Base-by-base conservation (phyloP, 2,329 filamentous ascomycete genomes). In the Exophiala xenobiotica region DNA sequence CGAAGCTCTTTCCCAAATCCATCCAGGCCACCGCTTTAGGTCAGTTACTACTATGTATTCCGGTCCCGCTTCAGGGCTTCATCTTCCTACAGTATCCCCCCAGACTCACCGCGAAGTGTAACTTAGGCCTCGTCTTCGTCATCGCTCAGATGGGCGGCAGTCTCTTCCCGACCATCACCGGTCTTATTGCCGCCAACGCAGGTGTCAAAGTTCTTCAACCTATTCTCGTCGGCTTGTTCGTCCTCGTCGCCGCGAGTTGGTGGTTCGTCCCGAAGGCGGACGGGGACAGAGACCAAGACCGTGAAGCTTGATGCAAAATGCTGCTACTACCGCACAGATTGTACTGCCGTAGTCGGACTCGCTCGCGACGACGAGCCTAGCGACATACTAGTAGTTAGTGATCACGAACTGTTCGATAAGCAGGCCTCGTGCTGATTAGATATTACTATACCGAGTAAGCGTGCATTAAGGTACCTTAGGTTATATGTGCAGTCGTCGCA, bases 121-220 rank as follows among this genome's bases (percentile, higher is more conserved):
- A 81, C 2, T 86, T 91, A 56, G 87, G 87, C 0, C 90, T 92
- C 62, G 83, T 84, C 1, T 81, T 85, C 1, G 86, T 87, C 0
- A 81, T 90, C 63, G 88, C 87, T 1, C 84, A 86, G 0, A 79
- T 77, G 2, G 88, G 88, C 0, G 86, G 82, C 2, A 60, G 60
- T 18, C 57, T 65, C 6, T 63, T 70, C 26, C 68, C 68, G 4
- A 69, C 69, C 48, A 59, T 67, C 22, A 65, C 67, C 19, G 68
- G 67, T 20, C 63, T 66, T 18, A 66, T 70, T 49, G 68, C 67
- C 3, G 76, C 81, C 62, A 68, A 71, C 0, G 74, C 72, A 49
- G 79, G 79, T 8, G 78, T 82, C 12, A 67, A 75, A 58, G 77
- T 80, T 1, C 61, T 82, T 54, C 78, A 81, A 65, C 79, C 79